Percentiles rank a stretch among this genome's conserved stretches.
Evolutionary conservation across 2,329 filamentous ascomycete genomes (phyloP).

Genomic region (Monosporascus sp.): DNA sequence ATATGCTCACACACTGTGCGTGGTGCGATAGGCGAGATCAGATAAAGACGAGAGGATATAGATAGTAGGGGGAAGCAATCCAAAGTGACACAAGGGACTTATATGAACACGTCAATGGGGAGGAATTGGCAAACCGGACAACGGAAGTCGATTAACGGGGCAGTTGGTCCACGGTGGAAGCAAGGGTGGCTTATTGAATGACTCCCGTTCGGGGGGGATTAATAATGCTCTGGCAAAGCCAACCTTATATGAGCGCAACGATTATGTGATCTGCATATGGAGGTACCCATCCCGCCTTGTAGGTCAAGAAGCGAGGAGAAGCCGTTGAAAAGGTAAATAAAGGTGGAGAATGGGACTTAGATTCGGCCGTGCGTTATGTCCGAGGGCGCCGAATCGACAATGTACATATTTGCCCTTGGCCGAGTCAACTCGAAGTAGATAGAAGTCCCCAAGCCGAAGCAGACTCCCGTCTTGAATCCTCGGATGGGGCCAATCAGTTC

Average conservation of each 20-base stretch:
- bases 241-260: constrained; percentile 21
- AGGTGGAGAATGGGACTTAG: constrained; percentile 18
- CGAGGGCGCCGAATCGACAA: constrained; percentile 17
- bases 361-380: constrained; percentile 27
- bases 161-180: constrained; percentile 11
- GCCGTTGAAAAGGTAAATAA: constrained; percentile 15
- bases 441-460: background rate
- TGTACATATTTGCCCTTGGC: constrained; percentile 16
- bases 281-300: constrained; percentile 20
- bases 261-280: constrained; percentile 25
- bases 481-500: no score
- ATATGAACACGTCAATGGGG: constrained; percentile 1
- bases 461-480: no score
- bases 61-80: constrained; percentile 3
- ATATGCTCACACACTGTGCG: constrained; percentile 7
- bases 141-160: constrained; percentile 10
- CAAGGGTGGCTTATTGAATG: constrained; percentile 10
- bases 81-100: constrained; percentile 1
- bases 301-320: constrained; percentile 17
- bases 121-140: constrained; percentile 4
- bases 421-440: constrained; percentile 19
- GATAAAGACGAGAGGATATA: constrained; percentile 6
- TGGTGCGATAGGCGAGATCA: constrained; percentile 1
- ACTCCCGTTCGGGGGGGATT: constrained; percentile 20
- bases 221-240: constrained; percentile 23